phyloP scores from a whole-genome alignment of 768 basidiomycete genomes.

The Mycena capillaripes region DNA sequence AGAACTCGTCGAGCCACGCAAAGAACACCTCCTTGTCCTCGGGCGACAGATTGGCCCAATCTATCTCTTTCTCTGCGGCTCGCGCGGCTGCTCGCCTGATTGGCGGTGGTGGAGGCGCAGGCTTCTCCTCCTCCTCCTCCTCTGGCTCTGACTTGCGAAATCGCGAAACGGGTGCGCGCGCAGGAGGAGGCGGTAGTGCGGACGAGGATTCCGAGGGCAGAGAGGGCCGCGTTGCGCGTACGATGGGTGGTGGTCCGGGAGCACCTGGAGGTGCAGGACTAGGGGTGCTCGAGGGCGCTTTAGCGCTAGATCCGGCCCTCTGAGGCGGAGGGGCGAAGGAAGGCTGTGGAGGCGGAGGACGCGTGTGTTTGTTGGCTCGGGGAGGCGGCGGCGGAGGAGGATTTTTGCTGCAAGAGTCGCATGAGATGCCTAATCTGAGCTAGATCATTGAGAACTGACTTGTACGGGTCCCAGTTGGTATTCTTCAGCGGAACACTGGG shows the following conservation, averaged over 20 bases:
- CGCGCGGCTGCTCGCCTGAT: constrained; percentile 13
- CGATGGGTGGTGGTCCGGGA: constrained; percentile 23
- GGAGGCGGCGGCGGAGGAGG: constrained; percentile 63
- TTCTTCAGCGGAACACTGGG: constrained; percentile 70
- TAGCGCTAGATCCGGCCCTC: constrained; percentile 29
- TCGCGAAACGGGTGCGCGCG: constrained; percentile 4
- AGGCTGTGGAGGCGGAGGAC: constrained; percentile 44
- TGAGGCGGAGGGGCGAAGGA: constrained; percentile 41
- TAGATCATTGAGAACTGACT: constrained; percentile 21
- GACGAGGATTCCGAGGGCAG: constrained; percentile 38
- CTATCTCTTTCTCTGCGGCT: constrained; percentile 52
- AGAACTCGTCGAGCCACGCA: constrained; percentile 87
- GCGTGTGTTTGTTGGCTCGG: constrained; percentile 47
- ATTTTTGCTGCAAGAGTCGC: constrained; percentile 53
- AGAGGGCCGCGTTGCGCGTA: constrained; percentile 28
- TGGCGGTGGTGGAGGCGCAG: constrained; percentile 24
- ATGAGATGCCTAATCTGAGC: neutral
- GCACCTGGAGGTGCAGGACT: neutral
- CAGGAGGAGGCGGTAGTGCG: constrained; percentile 44
- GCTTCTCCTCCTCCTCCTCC: neutral
- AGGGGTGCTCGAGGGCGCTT: constrained; percentile 43
- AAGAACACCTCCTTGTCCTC: constrained; percentile 84
- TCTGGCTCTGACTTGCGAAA: constrained; percentile 36
- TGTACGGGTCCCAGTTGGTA: constrained; percentile 74
- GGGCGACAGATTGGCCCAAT: constrained; percentile 77